Evolutionary conservation across 129 eudicot genomes (phyloP).

Genomic region (Chrysanthemum seticuspe): DNA sequence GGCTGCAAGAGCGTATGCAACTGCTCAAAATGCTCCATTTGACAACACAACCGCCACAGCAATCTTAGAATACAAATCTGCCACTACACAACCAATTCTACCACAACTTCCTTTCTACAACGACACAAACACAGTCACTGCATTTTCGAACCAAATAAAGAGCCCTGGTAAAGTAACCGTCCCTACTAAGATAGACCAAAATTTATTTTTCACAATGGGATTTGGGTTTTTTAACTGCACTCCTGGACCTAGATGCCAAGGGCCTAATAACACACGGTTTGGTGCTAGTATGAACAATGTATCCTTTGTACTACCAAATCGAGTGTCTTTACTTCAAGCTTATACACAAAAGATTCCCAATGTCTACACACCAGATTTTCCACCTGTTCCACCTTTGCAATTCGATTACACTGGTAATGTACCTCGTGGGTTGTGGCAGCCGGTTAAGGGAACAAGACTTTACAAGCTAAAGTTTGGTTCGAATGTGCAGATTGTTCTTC

Average conservation of each 20-base stretch:
- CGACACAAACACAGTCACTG: slow-evolving; percentile 62
- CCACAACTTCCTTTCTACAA: slow-evolving; percentile 73
- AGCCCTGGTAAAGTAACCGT: slow-evolving; percentile 49
- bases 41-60: slow-evolving; percentile 88
- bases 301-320: slow-evolving; percentile 63
- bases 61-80: slow-evolving; percentile 59
- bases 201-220: slow-evolving; percentile 56
- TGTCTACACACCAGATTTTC: slow-evolving; percentile 65
- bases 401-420: slow-evolving; percentile 79
- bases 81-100: slow-evolving; percentile 45
- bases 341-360: slow-evolving; percentile 60
- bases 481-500: slow-evolving; percentile 58
- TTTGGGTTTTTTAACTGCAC: slow-evolving; percentile 62
- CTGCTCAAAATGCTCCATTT: slow-evolving; percentile 54
- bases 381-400: slow-evolving; percentile 49
- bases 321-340: slow-evolving; percentile 64
- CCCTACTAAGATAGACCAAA: slow-evolving; percentile 54
- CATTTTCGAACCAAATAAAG: slow-evolving; percentile 49
- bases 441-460: slow-evolving; percentile 52
- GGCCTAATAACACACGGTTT: slow-evolving; percentile 73
- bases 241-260: slow-evolving; percentile 76
- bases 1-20: slow-evolving; percentile 81
- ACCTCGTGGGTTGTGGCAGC: slow-evolving; percentile 67
- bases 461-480: slow-evolving; percentile 64
- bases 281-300: slow-evolving; percentile 86